These are phyloP conservation scores for Aspergillus steynii DNA, from an alignment of 495 filamentous ascomycete genomes.

Conservation along the genomic window DNA sequence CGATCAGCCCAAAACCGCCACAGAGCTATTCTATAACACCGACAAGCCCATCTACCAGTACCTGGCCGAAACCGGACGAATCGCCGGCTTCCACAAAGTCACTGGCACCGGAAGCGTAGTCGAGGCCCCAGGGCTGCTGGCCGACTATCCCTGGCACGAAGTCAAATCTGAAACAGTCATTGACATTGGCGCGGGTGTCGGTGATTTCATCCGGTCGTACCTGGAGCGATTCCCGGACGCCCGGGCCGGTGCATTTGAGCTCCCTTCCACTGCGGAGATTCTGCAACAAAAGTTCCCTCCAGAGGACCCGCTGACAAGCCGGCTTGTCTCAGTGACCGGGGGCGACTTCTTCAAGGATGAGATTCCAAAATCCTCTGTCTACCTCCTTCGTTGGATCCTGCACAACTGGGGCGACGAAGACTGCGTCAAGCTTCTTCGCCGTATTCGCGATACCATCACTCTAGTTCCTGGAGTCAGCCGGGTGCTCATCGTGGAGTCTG, in stretches of 20 bases:
- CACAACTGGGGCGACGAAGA: constrained; percentile 11
- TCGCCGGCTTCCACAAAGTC: constrained; percentile 2
- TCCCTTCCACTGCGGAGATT: constrained; percentile 4
- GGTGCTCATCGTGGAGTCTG: constrained; percentile 5
- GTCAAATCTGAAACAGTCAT: constrained; percentile 1
- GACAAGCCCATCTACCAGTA: constrained; percentile 7
- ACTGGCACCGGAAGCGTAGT: constrained; percentile 4
- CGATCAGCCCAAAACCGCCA: constrained; percentile 2
- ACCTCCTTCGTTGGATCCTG: constrained; percentile 9
- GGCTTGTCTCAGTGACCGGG: not conserved
- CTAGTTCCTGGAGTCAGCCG: constrained; percentile 1
- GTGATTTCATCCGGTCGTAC: constrained; percentile 6
- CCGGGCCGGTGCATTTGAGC: not conserved
- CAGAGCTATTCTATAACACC: constrained; percentile 8
- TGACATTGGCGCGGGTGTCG: constrained; percentile 6
- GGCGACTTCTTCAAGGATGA: constrained; percentile 6
- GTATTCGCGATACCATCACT: constrained; percentile 1
- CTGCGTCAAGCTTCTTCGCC: constrained; percentile 1
- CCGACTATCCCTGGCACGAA: constrained; percentile 13
- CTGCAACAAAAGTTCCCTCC: not conserved
- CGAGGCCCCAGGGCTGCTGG: constrained; percentile 8
- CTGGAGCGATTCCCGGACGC: constrained; percentile 2
- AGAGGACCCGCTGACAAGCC: not conserved
- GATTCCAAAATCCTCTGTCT: constrained; percentile 2
- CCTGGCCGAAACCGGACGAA: constrained; percentile 1